These are phyloP conservation scores for Vicia sativa DNA, from an alignment of 306 rosid species.

Conservation along the genomic window DNA sequence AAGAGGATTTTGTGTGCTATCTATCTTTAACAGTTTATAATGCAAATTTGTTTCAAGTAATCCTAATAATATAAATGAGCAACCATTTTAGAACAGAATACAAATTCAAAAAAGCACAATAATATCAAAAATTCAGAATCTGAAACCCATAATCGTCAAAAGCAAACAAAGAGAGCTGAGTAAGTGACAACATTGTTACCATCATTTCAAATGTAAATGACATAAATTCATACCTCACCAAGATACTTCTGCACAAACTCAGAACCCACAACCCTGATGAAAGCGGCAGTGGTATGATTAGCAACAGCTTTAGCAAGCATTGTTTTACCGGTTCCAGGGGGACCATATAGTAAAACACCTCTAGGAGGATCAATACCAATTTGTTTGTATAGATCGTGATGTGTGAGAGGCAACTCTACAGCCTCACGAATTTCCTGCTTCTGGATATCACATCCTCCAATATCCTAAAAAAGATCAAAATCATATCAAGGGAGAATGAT, in stretches of 20 bases:
- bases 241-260: constrained; percentile 99
- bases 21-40: background rate
- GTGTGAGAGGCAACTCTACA: constrained; percentile 95
- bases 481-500: background rate
- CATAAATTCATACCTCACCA: constrained; percentile 78
- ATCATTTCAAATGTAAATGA: constrained; percentile 20
- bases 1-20: background rate
- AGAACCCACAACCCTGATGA: constrained; percentile 98
- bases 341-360: constrained; percentile 97
- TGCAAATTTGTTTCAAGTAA: constrained; percentile 12
- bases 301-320: constrained; percentile 99
- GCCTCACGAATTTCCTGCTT: constrained; percentile 99
- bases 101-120: constrained; percentile 4
- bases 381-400: constrained; percentile 95
- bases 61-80: background rate
- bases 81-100: constrained; percentile 7
- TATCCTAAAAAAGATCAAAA: constrained; percentile 57
- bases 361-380: constrained; percentile 99
- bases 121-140: background rate
- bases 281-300: constrained; percentile 97
- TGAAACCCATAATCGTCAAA: constrained; percentile 18
- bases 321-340: constrained; percentile 98
- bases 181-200: background rate
- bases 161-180: constrained; percentile 2
- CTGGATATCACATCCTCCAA: constrained; percentile 98